Conservation (phyloP, 768 basidiomycete genomes). For the Lentinula sp. region DNA sequence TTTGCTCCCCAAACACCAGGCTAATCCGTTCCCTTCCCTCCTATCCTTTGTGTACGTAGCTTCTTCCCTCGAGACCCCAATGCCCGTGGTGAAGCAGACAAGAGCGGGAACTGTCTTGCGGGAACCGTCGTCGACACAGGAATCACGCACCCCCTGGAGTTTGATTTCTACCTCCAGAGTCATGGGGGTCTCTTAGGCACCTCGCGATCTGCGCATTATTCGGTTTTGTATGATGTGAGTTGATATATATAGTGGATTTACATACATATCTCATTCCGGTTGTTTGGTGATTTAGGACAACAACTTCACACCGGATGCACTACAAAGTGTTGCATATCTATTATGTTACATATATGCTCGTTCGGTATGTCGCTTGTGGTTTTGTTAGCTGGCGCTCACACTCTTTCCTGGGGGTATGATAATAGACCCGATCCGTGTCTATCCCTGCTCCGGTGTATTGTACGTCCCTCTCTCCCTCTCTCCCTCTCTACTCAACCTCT, state of each 20-base stretch:
- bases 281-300: conserved; percentile 35
- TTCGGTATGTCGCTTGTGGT: conserved; percentile 19
- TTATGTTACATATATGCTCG: conserved; percentile 80
- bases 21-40: not conserved
- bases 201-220: conserved; percentile 45
- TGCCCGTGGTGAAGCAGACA: conserved; percentile 41
- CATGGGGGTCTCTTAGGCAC: conserved; percentile 78
- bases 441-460: conserved; percentile 86
- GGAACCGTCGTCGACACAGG: conserved; percentile 75
- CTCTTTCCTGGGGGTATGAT: no score
- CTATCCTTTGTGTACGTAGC: not conserved
- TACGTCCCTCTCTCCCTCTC: conserved; percentile 25
- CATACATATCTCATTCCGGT: not conserved
- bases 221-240: conserved; percentile 40
- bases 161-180: conserved; percentile 75
- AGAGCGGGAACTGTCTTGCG: conserved; percentile 67
- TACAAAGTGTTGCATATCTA: conserved; percentile 67
- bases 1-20: no score
- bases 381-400: not conserved
- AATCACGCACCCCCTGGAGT: conserved; percentile 64
- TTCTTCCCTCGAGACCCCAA: conserved; percentile 19
- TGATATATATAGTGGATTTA: not conserved
- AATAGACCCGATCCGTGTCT: conserved; percentile 70
- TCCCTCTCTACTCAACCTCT: not conserved
- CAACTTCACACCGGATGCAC: conserved; percentile 54